Percentiles rank a stretch among this genome's conserved stretches.
These are phyloP conservation scores for Phytophthora pisi DNA, from an alignment of 352 stramenopile genomes.

Conservation along the genomic window DNA sequence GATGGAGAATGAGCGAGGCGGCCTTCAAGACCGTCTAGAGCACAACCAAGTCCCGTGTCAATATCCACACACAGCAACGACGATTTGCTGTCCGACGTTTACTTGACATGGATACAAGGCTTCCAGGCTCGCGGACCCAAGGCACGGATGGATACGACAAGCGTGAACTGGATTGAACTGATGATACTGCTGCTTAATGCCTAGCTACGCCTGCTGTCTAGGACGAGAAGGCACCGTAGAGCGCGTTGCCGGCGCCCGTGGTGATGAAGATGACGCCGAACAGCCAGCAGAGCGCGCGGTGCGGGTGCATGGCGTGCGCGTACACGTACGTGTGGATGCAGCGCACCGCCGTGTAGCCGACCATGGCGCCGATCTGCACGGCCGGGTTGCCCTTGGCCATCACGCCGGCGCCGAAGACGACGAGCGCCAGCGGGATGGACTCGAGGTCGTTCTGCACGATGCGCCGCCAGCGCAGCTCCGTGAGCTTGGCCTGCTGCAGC, in stretches of 20 bases:
- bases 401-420: slow-evolving; percentile 51
- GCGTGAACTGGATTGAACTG: slow-evolving; percentile 11
- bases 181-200: slow-evolving; percentile 3
- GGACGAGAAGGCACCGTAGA: slow-evolving; percentile 39
- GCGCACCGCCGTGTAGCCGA: slow-evolving; percentile 49
- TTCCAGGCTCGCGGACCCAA: not conserved
- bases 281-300: slow-evolving; percentile 49
- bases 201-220: slow-evolving; percentile 15
- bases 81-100: slow-evolving; percentile 9
- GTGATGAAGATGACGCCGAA: slow-evolving; percentile 47
- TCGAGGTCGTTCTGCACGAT: slow-evolving; percentile 72
- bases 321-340: slow-evolving; percentile 62
- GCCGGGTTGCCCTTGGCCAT: slow-evolving; percentile 34
- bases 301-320: slow-evolving; percentile 51
- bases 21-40: not conserved
- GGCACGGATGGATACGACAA: slow-evolving; percentile 2
- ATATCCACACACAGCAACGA: not conserved
- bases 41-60: not conserved
- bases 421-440: slow-evolving; percentile 54
- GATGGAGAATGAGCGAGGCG: slow-evolving; percentile 5
- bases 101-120: not conserved
- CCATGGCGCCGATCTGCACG: slow-evolving; percentile 44
- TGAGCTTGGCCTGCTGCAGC: slow-evolving; percentile 38
- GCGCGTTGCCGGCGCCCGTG: slow-evolving; percentile 34
- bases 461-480: slow-evolving; percentile 52